phyloP scores from a whole-genome alignment of 139 green algal species.

The Chlamydomonas sp. region DNA sequence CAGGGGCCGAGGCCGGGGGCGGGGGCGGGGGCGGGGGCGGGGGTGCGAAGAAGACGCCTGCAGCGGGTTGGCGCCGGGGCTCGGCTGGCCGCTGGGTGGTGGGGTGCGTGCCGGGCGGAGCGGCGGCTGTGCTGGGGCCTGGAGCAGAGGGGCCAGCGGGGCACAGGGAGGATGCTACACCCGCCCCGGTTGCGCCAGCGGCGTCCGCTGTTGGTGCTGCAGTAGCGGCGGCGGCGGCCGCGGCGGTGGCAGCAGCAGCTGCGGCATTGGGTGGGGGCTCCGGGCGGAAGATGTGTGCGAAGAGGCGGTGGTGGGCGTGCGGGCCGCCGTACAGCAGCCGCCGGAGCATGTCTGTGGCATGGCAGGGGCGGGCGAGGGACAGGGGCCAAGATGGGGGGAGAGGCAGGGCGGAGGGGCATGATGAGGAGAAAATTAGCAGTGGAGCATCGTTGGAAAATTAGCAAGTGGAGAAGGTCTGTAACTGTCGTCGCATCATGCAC shows the following conservation, averaged over 20 bases:
- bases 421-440: neutral
- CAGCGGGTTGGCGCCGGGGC: no score
- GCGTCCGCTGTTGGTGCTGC: slow-evolving; percentile 34
- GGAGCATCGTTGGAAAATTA: neutral
- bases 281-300: slow-evolving; percentile 5
- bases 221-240: neutral
- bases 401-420: neutral
- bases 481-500: no score
- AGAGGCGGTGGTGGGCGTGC: slow-evolving; percentile 9
- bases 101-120: no score
- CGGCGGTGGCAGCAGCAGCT: neutral
- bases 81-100: no score
- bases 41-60: no score
- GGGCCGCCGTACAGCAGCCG: slow-evolving; percentile 24
- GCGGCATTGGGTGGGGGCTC: neutral
- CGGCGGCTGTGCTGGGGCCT: neutral
- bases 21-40: no score
- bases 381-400: neutral
- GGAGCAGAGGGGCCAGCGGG: neutral
- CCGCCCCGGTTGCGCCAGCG: neutral
- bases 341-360: slow-evolving; percentile 60
- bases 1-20: no score
- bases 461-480: neutral
- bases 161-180: neutral
- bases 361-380: no score